These are phyloP conservation scores for Tuber indicum DNA, from an alignment of 495 filamentous ascomycete species.

Conservation along the genomic window DNA sequence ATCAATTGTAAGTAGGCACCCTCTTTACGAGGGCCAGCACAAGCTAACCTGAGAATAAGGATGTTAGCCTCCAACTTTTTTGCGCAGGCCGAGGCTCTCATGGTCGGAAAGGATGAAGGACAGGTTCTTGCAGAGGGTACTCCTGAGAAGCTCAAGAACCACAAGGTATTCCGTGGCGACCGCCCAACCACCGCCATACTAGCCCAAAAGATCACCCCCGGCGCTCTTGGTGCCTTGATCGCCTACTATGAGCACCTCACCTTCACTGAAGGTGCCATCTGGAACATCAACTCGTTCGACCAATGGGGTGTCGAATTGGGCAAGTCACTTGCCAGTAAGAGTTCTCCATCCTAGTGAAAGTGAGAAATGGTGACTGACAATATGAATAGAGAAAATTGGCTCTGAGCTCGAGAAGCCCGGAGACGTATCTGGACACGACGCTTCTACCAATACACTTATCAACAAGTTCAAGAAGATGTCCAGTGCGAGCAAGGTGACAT, in stretches of 20 bases:
- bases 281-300: slow-evolving; percentile 99
- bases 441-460: slow-evolving; percentile 79
- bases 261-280: slow-evolving; percentile 93
- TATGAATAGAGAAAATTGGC: slow-evolving; percentile 47
- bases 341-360: slow-evolving; percentile 8
- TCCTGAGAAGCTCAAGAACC: slow-evolving; percentile 74
- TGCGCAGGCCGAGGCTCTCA: slow-evolving; percentile 92
- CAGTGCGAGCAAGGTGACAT: not conserved
- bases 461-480: slow-evolving; percentile 67
- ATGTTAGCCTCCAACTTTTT: slow-evolving; percentile 99
- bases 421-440: slow-evolving; percentile 66
- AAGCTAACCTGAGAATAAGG: slow-evolving; percentile 40
- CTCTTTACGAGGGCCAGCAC: not conserved
- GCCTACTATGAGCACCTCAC: slow-evolving; percentile 98
- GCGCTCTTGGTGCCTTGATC: slow-evolving; percentile 87
- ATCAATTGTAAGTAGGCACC: slow-evolving; percentile 61
- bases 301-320: slow-evolving; percentile 99
- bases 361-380: not conserved
- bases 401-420: slow-evolving; percentile 56
- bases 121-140: slow-evolving; percentile 86
- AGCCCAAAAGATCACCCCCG: slow-evolving; percentile 88
- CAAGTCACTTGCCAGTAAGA: slow-evolving; percentile 73
- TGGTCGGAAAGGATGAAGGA: slow-evolving; percentile 93
- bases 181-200: slow-evolving; percentile 91
- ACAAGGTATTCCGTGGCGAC: slow-evolving; percentile 99